Evolutionary conservation across 1,284 basidiomycete species (phyloP), one percentile per base, ranked within the genome.

Genomic region (Moesziomyces globuligerus): DNA sequence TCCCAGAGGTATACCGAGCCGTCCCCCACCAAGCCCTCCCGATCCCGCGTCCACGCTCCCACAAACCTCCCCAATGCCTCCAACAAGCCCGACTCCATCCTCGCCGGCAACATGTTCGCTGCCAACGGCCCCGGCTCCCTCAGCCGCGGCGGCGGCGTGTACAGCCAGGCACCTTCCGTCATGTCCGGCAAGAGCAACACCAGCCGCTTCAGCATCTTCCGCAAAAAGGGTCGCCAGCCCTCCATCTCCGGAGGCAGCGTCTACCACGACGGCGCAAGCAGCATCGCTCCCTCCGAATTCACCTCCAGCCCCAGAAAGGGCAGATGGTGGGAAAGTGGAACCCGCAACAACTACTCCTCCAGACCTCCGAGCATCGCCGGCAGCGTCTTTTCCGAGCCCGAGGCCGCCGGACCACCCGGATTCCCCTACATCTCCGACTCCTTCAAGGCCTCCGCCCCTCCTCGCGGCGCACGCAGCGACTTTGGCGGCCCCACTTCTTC

Each of bases 1-100:
- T 80, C 79, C 4, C 80, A 81, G 60, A 73, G 54, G 36, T 81
- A 81, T 41, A 61, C 72, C 28, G 70, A 70, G 15, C 70, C 73
- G n/a, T 37, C 48, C 20, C 15, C 46, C 13, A 18, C 52, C 13
- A 65, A 66, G 37, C 20, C 51, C 23, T 50, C 56, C 47, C 54
- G 51, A 20, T 43, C 39, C 15, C 44, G 32, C 2, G 43, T 44
- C 24, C 32, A 51, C 17, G 58, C 70, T 7, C 75, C 77, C 9
- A 29, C 68, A 24, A 70, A 79, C 47, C 60, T 79, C 8, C 77
- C 77, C n/a, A 77, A 77, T 61, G 72, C 72, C 17, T 66, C 75
- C 15, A 49, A 45, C 18, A 67, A 34, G 24, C 74, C 70, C 25
- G 48, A 68, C 26, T 77, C 74, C 17, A 73, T 79, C 43, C 48